phyloP scores from a whole-genome alignment of 805 yeast genomes.

The Ogataea nonfermentans region DNA sequence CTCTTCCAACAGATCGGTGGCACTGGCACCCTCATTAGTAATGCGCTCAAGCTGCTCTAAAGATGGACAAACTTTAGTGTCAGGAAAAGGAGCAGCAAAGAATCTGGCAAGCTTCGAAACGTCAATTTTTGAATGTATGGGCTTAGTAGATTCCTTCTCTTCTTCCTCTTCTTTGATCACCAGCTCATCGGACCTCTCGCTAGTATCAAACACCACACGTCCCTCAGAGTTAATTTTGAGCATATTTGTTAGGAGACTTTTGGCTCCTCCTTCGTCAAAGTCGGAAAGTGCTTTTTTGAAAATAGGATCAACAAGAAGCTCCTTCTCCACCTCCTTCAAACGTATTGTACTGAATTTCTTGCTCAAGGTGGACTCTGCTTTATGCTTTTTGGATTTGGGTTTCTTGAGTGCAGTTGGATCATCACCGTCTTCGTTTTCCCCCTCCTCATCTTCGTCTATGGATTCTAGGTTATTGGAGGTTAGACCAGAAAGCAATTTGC shows the following conservation, averaged over 20 bases:
- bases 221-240: conserved; percentile 45
- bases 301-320: conserved; percentile 52
- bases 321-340: conserved; percentile 48
- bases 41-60: conserved; percentile 51
- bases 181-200: conserved; percentile 23
- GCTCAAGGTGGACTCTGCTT: conserved; percentile 35
- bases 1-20: conserved; percentile 26
- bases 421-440: conserved; percentile 25
- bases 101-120: conserved; percentile 12
- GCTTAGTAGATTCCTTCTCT: background rate
- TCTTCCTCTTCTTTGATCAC: conserved; percentile 14
- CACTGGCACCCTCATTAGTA: conserved; percentile 27
- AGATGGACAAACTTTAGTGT: conserved; percentile 64
- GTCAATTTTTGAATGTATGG: conserved; percentile 3
- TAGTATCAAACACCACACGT: conserved; percentile 50
- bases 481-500: conserved; percentile 58
- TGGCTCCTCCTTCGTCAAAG: conserved; percentile 64
- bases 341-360: conserved; percentile 40
- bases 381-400: conserved; percentile 20
- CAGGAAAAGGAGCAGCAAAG: conserved; percentile 29
- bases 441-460: conserved; percentile 22
- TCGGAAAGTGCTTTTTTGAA: conserved; percentile 55
- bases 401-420: conserved; percentile 14
- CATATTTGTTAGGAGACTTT: conserved; percentile 49
- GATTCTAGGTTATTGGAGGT: conserved; percentile 32